phyloP scores from a whole-genome alignment of 306 rosid species.

The Canavalia gladiata region DNA sequence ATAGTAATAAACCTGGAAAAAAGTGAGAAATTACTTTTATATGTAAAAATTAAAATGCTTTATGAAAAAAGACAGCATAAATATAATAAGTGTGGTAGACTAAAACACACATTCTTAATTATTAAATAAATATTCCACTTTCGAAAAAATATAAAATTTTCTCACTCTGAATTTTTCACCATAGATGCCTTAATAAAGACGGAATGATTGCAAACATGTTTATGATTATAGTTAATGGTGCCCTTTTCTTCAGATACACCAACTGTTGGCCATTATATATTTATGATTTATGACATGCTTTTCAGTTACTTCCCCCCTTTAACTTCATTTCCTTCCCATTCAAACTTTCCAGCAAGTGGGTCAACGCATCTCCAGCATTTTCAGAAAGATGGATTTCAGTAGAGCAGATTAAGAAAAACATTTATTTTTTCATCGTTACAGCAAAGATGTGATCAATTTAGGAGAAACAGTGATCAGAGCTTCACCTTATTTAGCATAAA shows the following conservation, averaged over 20 bases:
- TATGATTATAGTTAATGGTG: neutral
- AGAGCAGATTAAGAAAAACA: constrained; percentile 23
- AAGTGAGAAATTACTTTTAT: constrained; percentile 30
- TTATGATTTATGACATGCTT: constrained; percentile 13
- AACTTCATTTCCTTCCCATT: constrained; percentile 2
- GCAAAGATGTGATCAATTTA: constrained; percentile 19
- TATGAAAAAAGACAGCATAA: constrained; percentile 19
- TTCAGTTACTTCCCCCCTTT: constrained; percentile 27
- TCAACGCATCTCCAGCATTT: constrained; percentile 29
- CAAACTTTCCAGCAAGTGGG: neutral
- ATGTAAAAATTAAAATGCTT: constrained; percentile 5
- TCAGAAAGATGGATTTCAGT: constrained; percentile 29
- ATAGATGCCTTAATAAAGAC: constrained; percentile 13
- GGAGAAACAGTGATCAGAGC: constrained; percentile 12
- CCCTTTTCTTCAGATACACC: constrained; percentile 16
- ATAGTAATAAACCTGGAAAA: constrained; percentile 87
- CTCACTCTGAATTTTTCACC: constrained; percentile 11
- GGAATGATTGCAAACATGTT: constrained; percentile 10
- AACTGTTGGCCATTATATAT: constrained; percentile 1
- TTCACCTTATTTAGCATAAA: constrained; percentile 32
- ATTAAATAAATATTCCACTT: neutral
- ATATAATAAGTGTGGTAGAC: neutral
- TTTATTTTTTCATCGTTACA: constrained; percentile 9
- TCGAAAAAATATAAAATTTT: neutral
- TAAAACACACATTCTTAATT: constrained; percentile 15